Base-by-base conservation (phyloP, 2,329 filamentous ascomycete genomes). In the Knufia petricola region DNA sequence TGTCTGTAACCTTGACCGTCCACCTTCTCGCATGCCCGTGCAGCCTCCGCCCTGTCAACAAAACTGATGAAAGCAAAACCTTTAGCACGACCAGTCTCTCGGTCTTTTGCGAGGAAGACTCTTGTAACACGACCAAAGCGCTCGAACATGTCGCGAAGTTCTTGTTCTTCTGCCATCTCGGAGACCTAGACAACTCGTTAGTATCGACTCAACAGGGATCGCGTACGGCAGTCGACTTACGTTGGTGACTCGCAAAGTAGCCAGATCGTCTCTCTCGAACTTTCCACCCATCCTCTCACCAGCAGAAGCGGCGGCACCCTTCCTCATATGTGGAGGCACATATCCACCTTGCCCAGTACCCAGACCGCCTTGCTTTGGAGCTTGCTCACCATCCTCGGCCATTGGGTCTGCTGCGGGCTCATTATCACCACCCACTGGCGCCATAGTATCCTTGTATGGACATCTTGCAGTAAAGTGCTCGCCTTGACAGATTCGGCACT, bases 371-470 rank as follows among this genome's bases (percentile, higher is more conserved):
- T 65, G 62, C 19, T 67, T 70, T 43, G 68, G 68, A 41, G 67
- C 73, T 42, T 67, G 69, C 23, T 61, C 66, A 23, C 69, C 73
- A 38, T 65, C 69, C 38, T 75, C 76, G 20, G 68, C 67, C 55
- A 60, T 52, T n/a, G 57, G 57, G 46, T 60, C 57, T 0, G 59
- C 53, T 19, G 60, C 63, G 24, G 59, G 64, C 42, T 57, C 63
- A 36, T 61, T 55, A 17, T 65, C 53, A 58, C 74, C 72, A 36
- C 72, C 71, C 50, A 73, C 68, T 4, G 72, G 92, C 30, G 90
- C 88, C 88, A 98, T 95, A 61, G 90, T 98, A 68, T 96, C 92
- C 77, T 96, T 98, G 83, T 95, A 98, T 30, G 92, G 92, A 81
- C 92, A 98, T 68, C 92, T 84, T 59, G 90, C 90, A 36, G 92